Evolutionary conservation across 345 rosid genomes (phyloP), one percentile per base, ranked within the genome.

Genomic region (Eucalyptus regnans): DNA sequence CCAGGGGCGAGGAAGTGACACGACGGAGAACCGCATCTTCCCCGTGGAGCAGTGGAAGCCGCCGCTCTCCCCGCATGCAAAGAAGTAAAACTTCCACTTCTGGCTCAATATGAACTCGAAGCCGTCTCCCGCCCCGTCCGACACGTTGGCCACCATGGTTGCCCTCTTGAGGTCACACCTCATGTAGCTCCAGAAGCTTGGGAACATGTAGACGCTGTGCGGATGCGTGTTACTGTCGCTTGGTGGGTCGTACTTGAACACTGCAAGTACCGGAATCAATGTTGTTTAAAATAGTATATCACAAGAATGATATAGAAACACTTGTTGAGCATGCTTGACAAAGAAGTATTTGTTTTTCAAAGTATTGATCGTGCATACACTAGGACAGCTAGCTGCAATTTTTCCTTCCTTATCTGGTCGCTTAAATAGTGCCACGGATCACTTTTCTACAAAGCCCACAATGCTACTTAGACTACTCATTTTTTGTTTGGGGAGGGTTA

Each of bases 181-280:
- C 43, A 80, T 5, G 91, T 51, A 96, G 91, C 98, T 96, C 90
- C 89, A 37, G 17, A 89, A 68, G 90, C 94, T 88, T 1, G 94
- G 94, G 33, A 95, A 89, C 92, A 93, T 43, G 92, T 96, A 97
- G 5, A 97, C 97, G 22, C 93, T 95, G 84, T 97, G 98, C 5
- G 94, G 92, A 60, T 89, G 92, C 1, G 92, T 91, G 89, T 89
- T 92, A 85, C 87, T 91, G 7, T 89, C 92, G 43, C 91, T 94
- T 10, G 98, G 97, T 49, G 94, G 92, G 80, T 94, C 94, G 86
- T 94, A 96, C 87, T 95, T 97, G 94, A 97, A 97, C 49, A 96
- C 98, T 97, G 92, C 95, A 89, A 22, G 18, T 6, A 23, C 12
- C 60, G n/a, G 33, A 43, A 66, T 25, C 9, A 25, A 86, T 11